Conservation (phyloP, 2,329 filamentous ascomycete species). For the Tolypocladium guangdongense region DNA sequence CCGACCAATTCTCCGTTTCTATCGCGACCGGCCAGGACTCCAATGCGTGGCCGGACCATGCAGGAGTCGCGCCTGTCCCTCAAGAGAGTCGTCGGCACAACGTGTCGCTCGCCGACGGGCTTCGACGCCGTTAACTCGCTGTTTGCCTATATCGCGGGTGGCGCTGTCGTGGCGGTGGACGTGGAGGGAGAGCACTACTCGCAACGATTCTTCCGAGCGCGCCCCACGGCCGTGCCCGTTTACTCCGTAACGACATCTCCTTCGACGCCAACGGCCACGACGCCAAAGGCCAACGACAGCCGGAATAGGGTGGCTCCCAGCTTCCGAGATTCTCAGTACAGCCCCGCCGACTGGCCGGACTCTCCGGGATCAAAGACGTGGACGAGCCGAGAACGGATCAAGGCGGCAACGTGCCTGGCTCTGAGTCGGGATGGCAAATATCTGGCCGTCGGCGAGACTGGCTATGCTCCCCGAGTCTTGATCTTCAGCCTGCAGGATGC, state of each 20-base stretch:
- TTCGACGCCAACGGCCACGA: conserved; percentile 35
- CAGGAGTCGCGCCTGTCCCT: conserved; percentile 57
- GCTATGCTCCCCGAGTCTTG: conserved; percentile 82
- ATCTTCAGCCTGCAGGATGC: conserved; percentile 78
- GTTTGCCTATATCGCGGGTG: conserved; percentile 88
- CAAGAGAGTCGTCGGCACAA: conserved; percentile 82
- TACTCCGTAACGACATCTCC: conserved; percentile 44
- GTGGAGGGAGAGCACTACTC: conserved; percentile 56
- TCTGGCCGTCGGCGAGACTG: conserved; percentile 88
- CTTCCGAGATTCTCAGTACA: conserved; percentile 37
- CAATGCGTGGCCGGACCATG: conserved; percentile 36
- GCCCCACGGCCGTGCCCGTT: conserved; percentile 62
- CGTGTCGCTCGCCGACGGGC: conserved; percentile 70
- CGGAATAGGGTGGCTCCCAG: conserved; percentile 41
- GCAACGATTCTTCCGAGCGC: conserved; percentile 85
- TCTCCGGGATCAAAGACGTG: conserved; percentile 58
- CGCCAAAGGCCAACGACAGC: conserved; percentile 53
- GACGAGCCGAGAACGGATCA: conserved; percentile 86
- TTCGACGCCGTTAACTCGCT: conserved; percentile 71
- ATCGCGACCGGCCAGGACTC: conserved; percentile 52
- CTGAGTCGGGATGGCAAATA: conserved; percentile 80
- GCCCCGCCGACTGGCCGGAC: conserved; percentile 47
- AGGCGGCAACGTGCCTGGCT: conserved; percentile 83
- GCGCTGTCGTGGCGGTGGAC: conserved; percentile 81
- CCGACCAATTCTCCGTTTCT: conserved; percentile 67